Conservation (phyloP, 108 stramenopile genomes). For the Cyclostephanos invisitatus region DNA sequence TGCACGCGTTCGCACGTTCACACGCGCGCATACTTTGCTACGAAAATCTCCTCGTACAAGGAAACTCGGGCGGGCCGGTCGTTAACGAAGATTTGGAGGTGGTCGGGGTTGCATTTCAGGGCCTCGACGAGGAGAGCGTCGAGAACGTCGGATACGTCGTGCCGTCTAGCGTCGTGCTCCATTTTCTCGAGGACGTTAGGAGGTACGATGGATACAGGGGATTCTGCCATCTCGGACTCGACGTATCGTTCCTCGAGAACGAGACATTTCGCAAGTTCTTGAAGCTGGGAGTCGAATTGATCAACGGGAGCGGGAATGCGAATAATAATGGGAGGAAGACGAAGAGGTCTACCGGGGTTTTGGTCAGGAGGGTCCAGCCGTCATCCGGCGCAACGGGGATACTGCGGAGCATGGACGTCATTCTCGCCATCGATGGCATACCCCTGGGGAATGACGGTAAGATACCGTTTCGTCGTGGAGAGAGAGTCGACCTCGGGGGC, state of each 20-base stretch:
- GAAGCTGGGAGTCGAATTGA: constrained; percentile 17
- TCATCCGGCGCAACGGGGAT: constrained; percentile 47
- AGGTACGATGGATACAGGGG: constrained; percentile 51
- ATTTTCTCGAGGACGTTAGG: constrained; percentile 55
- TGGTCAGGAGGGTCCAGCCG: constrained; percentile 47
- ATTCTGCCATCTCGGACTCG: constrained; percentile 52
- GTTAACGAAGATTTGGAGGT: constrained; percentile 52
- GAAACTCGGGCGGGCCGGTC: constrained; percentile 61
- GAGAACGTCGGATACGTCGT: constrained; percentile 75
- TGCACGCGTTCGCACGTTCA: too few relatives aligned
- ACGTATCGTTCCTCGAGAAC: constrained; percentile 50
- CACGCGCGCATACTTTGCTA: too few relatives aligned
- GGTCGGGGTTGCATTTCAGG: constrained; percentile 71
- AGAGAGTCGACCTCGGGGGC: constrained; percentile 51
- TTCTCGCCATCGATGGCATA: constrained; percentile 55
- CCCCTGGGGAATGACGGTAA: constrained; percentile 60
- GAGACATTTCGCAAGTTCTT: constrained; percentile 44
- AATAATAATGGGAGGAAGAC: constrained; percentile 1
- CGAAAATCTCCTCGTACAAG: neutral
- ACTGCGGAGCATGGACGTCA: constrained; percentile 52
- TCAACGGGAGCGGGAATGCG: constrained; percentile 17
- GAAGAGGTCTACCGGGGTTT: constrained; percentile 45
- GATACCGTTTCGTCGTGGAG: constrained; percentile 57
- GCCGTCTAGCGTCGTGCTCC: constrained; percentile 54
- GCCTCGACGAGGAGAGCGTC: constrained; percentile 45